Evolutionary conservation across 345 rosid genomes (phyloP), one percentile per base, ranked within the genome.

Genomic region (Pistacia atlantica): DNA sequence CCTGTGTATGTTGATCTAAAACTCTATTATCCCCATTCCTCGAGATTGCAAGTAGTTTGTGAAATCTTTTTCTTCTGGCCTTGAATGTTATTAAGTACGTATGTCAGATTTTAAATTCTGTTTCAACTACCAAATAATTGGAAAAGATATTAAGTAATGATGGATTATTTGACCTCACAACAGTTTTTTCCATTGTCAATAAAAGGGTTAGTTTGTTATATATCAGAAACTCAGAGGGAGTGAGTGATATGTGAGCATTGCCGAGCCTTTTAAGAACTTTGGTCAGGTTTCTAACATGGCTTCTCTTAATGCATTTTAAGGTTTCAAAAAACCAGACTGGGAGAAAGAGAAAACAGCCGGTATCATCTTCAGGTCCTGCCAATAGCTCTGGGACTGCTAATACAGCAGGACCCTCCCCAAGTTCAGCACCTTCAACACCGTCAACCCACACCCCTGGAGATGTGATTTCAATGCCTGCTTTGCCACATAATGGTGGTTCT

Each of bases 371-470:
- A 66, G 99, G 98, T 35, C 97, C 99, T 82, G 99, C 99, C 78
- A 96, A 93, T 84, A 96, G 99, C 84, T 83, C 99, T 4, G 99
- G 99, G 79, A 96, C 99, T 80, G 99, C 97, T 59, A 96, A 96
- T 83, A 96, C 99, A 12, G 88, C 97, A 0, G 99, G 99, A 67
- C 99, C 99, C 11, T 96, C 99, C 77, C 99, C 99, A 20, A 91
- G 99, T 86, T 96, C 99, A 73, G 98, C 98, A 28, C 98, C 99
- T 52, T 96, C 99, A 61, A 96, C 99, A 6, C 98, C 99, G 22
- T 96, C 99, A 75, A 93, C 98, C 70, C 98, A 93, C 81, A 93
- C 97, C 57, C 94, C 99, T 70, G 91, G 97, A 78, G 99, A 96
- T 88, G 97, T 88, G 83, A 87, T 93, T 79, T 90, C 98, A 8